Evolutionary conservation across 1,284 basidiomycete species (phyloP).

Genomic region (Thecaphora frezii): DNA sequence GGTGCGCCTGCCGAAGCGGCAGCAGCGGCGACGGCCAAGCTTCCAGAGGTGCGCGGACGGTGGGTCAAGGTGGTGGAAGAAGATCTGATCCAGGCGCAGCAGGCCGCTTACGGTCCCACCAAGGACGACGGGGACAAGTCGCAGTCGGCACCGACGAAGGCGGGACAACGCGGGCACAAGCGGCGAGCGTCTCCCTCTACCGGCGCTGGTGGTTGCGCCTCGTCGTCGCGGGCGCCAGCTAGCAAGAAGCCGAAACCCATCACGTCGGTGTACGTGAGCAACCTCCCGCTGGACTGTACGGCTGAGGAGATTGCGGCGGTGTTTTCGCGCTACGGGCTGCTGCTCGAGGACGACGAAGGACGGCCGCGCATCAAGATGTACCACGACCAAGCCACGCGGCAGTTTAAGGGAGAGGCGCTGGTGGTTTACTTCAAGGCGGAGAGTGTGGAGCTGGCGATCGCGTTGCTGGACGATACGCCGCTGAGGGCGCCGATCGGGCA

Average conservation of each 20-base stretch:
- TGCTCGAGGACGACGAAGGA: constrained; percentile 86
- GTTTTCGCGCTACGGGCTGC: constrained; percentile 86
- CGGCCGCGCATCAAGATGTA: constrained; percentile 92
- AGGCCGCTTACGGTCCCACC: constrained; percentile 12
- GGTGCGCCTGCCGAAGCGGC: constrained; percentile 1
- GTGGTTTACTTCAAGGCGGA: constrained; percentile 98
- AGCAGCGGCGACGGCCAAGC: constrained; percentile 3
- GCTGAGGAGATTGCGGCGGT: constrained; percentile 74
- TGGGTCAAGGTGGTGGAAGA: constrained; percentile 86
- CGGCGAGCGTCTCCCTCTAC: constrained; percentile 14
- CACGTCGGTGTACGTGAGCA: constrained; percentile 88
- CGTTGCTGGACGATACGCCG: constrained; percentile 87
- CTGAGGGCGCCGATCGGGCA: constrained; percentile 75
- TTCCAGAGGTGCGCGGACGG: constrained; percentile 72
- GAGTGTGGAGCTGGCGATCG: constrained; percentile 81
- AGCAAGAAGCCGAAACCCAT: constrained; percentile 29
- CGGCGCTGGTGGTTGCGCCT: constrained; percentile 3
- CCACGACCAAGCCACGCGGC: constrained; percentile 70
- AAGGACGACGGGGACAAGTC: constrained; percentile 23
- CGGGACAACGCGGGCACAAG: constrained; percentile 27
- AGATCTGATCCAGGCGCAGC: constrained; percentile 65
- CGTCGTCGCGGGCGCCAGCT: constrained; percentile 7
- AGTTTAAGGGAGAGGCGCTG: constrained; percentile 90
- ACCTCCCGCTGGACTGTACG: constrained; percentile 77
- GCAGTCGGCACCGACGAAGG: too few relatives aligned